A percentile compares a stretch with the other conserved stretches of the same genome.
Evolutionary conservation across 768 basidiomycete genomes (phyloP).

Genomic region (Steccherinum ochraceum): DNA sequence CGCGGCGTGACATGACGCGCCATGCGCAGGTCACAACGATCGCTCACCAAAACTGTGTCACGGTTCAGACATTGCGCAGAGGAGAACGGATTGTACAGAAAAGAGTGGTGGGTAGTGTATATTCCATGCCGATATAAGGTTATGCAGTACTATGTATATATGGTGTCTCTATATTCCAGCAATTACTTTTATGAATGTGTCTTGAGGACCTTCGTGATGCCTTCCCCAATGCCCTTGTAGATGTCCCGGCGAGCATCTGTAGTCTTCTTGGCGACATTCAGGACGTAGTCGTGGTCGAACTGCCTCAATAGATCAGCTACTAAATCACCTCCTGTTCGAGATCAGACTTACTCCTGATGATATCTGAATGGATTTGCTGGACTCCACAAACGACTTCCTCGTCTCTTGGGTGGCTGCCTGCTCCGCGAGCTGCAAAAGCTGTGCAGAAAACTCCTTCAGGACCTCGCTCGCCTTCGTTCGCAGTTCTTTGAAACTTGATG

Average conservation of each 20-base stretch:
- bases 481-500: constrained; percentile 57
- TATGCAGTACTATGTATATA: background rate
- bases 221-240: constrained; percentile 66
- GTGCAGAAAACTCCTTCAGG: constrained; percentile 52
- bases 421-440: constrained; percentile 46
- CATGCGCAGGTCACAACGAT: background rate
- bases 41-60: no score
- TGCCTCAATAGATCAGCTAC: constrained; percentile 17
- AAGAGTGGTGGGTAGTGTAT: background rate
- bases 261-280: constrained; percentile 55
- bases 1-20: constrained; percentile 2
- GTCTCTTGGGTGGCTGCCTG: constrained; percentile 44
- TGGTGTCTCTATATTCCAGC: no score
- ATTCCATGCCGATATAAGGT: background rate
- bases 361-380: constrained; percentile 27
- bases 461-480: constrained; percentile 44
- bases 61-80: no score
- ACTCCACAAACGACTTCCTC: constrained; percentile 45
- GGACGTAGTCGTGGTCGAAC: constrained; percentile 61
- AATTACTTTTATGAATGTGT: constrained; percentile 24
- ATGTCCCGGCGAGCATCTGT: constrained; percentile 68
- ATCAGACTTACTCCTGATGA: background rate
- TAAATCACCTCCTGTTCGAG: background rate
- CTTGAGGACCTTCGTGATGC: constrained; percentile 48
- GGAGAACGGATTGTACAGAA: background rate